Conservation (phyloP, 768 basidiomycete species). For the Trametes sanguinea region DNA sequence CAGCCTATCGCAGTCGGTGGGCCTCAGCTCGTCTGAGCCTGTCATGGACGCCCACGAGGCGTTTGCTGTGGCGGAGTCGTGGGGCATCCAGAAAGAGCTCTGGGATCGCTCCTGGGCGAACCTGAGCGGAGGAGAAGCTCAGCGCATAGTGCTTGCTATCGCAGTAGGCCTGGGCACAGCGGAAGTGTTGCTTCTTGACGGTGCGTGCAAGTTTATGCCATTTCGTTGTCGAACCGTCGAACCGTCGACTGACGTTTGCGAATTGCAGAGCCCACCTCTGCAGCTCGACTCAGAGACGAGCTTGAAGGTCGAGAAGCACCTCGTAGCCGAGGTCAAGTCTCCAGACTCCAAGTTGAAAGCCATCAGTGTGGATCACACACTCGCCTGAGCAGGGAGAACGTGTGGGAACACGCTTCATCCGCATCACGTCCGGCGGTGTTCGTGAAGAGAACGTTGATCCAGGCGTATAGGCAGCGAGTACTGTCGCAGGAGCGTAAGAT, state of each 20-base stretch:
- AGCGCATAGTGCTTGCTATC: conserved; percentile 78
- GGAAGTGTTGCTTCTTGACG: conserved; percentile 79
- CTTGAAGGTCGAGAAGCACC: conserved; percentile 61
- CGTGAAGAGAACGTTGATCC: conserved; percentile 26
- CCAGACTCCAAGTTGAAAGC: conserved; percentile 60
- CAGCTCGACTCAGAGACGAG: conserved; percentile 75
- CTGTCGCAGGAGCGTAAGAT: conserved; percentile 30
- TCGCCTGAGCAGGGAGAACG: conserved; percentile 77
- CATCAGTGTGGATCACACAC: conserved; percentile 86
- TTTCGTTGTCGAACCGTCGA: too few relatives aligned
- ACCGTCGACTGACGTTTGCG: neutral
- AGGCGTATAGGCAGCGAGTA: conserved; percentile 15
- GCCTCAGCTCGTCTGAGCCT: neutral
- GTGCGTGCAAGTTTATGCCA: conserved; percentile 41
- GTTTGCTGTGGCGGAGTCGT: conserved; percentile 55
- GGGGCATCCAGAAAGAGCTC: conserved; percentile 67
- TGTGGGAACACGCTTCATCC: conserved; percentile 70
- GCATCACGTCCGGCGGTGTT: conserved; percentile 32
- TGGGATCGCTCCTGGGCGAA: conserved; percentile 82
- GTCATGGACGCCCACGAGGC: conserved; percentile 33
- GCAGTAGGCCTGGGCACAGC: conserved; percentile 74
- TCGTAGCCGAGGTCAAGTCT: conserved; percentile 54
- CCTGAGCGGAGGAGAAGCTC: conserved; percentile 85
- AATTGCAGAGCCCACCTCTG: conserved; percentile 80
- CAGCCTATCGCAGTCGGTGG: conserved; percentile 3